These are phyloP conservation scores for Caryopteris hybrid DNA, from an alignment of 305 asterid genomes.

Conservation along the genomic window DNA sequence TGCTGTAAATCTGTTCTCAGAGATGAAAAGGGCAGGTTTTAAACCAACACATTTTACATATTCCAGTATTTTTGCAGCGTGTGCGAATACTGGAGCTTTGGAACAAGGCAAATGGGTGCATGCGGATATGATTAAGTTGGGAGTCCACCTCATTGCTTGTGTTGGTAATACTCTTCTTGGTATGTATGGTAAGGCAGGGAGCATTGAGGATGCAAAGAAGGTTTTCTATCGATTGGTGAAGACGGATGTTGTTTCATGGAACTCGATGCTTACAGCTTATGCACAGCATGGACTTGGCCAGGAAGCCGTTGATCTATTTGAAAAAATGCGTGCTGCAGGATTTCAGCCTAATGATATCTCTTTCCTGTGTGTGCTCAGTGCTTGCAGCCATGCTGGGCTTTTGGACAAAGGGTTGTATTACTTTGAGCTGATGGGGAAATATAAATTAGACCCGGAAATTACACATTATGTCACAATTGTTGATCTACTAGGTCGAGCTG, in stretches of 20 bases:
- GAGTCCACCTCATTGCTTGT: conserved; percentile 52
- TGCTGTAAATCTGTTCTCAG: conserved; percentile 50
- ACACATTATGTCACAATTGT: conserved; percentile 67
- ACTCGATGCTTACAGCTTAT: conserved; percentile 81
- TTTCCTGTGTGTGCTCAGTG: conserved; percentile 69
- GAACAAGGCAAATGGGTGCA: conserved; percentile 89
- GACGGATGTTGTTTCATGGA: conserved; percentile 78
- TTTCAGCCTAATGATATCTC: conserved; percentile 56
- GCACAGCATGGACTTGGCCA: conserved; percentile 83
- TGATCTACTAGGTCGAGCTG: conserved; percentile 81
- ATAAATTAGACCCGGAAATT: conserved; percentile 45
- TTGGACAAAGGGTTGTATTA: conserved; percentile 61
- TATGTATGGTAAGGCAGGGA: conserved; percentile 88
- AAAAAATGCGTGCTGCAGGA: conserved; percentile 53
- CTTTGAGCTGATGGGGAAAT: conserved; percentile 62
- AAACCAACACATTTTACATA: conserved; percentile 66
- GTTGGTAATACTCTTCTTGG: conserved; percentile 79
- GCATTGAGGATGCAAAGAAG: conserved; percentile 64
- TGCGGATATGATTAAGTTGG: conserved; percentile 65
- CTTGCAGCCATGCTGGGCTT: conserved; percentile 89
- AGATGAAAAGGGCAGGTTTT: conserved; percentile 65
- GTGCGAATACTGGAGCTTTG: conserved; percentile 68
- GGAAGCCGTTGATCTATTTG: conserved; percentile 55
- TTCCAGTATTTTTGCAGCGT: conserved; percentile 68
- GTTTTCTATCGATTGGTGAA: conserved; percentile 55